Evolutionary conservation across 257 asterid species (phyloP), one percentile per base, ranked within the genome.

Genomic region (Primulina eburnea): DNA sequence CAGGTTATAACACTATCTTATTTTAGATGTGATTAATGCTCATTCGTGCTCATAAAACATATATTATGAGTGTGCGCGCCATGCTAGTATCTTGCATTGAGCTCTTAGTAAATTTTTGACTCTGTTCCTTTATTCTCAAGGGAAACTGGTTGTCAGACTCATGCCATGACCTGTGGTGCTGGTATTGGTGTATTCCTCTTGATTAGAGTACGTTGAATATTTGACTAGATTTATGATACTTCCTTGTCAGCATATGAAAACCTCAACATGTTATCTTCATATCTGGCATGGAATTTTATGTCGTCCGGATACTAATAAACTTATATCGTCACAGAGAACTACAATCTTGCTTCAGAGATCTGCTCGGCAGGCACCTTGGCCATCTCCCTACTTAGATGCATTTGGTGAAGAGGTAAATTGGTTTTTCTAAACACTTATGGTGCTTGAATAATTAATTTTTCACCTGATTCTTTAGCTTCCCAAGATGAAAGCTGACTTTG

Each of bases 291-390:
- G 43, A 56, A 43, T 68, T 28, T 60, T 69, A 18, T 55, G n/a
- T 68, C 64, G 18, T 75, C 34, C 3, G 24, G 20, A 37, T 65
- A 60, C 58, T 69, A 62, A 40, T 68, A 66, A 37, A 74, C 43
- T 72, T 50, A 65, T 76, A 72, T 68, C 57, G 37, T 71, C 8
- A 74, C 79, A 94, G 99, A 89, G 80, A 85, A 94, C 99, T 67
- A 85, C 96, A 34, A 84, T 94, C 74, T 75, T 91, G 82, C 97
- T 94, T 65, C 99, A 91, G 79, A 84, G 97, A 76, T 87, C 93
- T 70, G 95, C 95, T 71, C 95, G 96, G 69, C 96, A 89, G 80
- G 96, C 99, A 65, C 90, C 89, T 47, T 94, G 99, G 99, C 97
- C 96, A 37, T 94, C 99, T 70, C 99, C 93, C 2, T 94, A 94